Percentiles rank a stretch among this genome's conserved stretches.
phyloP scores from a whole-genome alignment of 2,329 filamentous ascomycete genomes.

The Neoascochyta sp. region DNA sequence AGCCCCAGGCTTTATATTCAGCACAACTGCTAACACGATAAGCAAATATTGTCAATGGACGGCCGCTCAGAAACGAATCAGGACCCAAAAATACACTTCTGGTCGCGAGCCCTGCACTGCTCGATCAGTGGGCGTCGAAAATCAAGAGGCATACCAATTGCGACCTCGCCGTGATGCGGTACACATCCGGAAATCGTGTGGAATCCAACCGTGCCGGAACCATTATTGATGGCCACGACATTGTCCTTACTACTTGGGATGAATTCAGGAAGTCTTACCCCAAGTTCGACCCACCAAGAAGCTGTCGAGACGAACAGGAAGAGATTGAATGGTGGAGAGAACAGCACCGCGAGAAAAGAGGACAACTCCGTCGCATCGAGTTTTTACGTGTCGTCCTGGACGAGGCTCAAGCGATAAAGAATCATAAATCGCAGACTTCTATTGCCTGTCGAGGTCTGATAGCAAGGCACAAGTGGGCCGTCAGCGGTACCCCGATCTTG shows the following conservation, averaged over 20 bases:
- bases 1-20: neutral
- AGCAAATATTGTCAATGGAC: constrained; percentile 46
- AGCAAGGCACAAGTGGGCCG: constrained; percentile 41
- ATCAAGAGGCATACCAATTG: constrained; percentile 27
- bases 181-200: constrained; percentile 20
- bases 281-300: constrained; percentile 36
- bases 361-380: constrained; percentile 27
- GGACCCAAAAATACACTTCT: constrained; percentile 41
- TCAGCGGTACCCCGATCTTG: constrained; percentile 45
- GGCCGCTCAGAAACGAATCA: constrained; percentile 5
- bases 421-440: constrained; percentile 41
- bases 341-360: constrained; percentile 30
- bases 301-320: constrained; percentile 36
- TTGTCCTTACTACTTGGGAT: constrained; percentile 43
- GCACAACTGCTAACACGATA: constrained; percentile 11
- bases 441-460: constrained; percentile 45
- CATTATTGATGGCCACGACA: constrained; percentile 23
- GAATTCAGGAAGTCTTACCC: constrained; percentile 45
- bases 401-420: constrained; percentile 57
- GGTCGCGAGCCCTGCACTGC: constrained; percentile 40
- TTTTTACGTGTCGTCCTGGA: constrained; percentile 55
- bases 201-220: constrained; percentile 14
- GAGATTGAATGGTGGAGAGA: constrained; percentile 42
- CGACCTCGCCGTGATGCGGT: constrained; percentile 22
- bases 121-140: constrained; percentile 41